Evolutionary conservation across 495 filamentous ascomycete genomes (phyloP).

Genomic region (Talaromyces thailandensis): DNA sequence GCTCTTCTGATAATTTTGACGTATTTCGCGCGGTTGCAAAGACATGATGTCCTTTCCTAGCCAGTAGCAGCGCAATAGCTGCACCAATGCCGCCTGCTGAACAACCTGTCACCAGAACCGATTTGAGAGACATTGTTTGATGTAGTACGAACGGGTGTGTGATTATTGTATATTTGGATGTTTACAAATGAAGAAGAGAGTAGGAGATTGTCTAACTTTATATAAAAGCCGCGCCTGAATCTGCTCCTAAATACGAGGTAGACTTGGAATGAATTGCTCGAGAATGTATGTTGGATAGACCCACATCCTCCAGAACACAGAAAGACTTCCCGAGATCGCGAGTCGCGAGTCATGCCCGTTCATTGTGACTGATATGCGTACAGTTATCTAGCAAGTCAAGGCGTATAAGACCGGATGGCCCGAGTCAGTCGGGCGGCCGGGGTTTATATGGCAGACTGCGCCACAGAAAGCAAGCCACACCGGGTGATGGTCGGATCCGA

Average conservation of each 20-base stretch:
- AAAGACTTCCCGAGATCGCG: background rate
- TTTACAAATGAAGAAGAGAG: background rate
- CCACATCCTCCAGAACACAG: background rate
- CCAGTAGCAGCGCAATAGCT: conserved; percentile 25
- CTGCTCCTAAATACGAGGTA: background rate
- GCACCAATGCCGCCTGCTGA: conserved; percentile 30
- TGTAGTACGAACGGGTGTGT: too few species aligned
- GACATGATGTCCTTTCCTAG: conserved; percentile 25
- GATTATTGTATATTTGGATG: background rate
- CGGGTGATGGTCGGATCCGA: background rate
- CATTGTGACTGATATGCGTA: too few species aligned
- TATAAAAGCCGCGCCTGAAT: background rate
- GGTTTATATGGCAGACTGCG: background rate
- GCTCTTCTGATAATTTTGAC: conserved; percentile 20
- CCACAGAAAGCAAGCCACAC: background rate
- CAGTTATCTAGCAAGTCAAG: too few species aligned
- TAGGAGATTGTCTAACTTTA: background rate
- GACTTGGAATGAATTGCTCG: background rate
- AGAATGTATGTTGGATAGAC: background rate
- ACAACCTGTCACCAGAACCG: conserved; percentile 34
- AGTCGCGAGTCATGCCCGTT: background rate
- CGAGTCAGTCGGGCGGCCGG: background rate
- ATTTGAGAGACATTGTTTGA: conserved; percentile 1
- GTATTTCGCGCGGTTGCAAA: conserved; percentile 30
- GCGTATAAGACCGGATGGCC: background rate